A percentile compares a stretch with the other conserved stretches of the same genome.
phyloP scores from a whole-genome alignment of 2,329 filamentous ascomycete genomes.

The Macrophomina phaseolina region DNA sequence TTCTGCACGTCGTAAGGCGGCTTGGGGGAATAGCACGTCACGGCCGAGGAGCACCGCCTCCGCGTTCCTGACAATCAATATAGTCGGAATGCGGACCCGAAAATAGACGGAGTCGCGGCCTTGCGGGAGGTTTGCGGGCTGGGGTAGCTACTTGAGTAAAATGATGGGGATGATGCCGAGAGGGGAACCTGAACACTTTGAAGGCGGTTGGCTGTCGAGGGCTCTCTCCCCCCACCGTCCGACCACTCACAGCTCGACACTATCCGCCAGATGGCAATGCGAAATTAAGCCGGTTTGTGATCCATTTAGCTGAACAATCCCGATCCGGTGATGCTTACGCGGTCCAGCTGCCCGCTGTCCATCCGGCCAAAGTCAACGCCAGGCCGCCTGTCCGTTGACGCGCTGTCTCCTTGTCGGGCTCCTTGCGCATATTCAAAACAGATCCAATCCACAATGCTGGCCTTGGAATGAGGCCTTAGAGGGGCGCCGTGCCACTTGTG shows the following conservation, averaged over 20 bases:
- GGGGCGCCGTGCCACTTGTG: not conserved
- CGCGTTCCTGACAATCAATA: not conserved
- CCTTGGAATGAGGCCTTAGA: not conserved
- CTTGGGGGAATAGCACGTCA: not conserved
- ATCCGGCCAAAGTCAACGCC: not conserved
- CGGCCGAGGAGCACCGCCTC: not conserved
- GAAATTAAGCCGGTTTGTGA: constrained; percentile 25
- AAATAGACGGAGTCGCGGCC: not conserved
- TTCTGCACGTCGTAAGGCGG: not conserved
- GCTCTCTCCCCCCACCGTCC: not conserved
- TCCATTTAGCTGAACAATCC: not conserved
- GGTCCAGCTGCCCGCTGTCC: not conserved
- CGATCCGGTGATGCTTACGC: constrained; percentile 1
- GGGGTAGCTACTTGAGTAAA: not conserved
- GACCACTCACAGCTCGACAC: constrained; percentile 3
- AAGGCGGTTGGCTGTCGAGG: not conserved
- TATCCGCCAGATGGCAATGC: not conserved
- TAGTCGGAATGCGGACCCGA: not conserved
- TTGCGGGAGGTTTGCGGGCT: not conserved
- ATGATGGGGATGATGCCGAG: constrained; percentile 13
- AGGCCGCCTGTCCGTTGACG: not conserved
- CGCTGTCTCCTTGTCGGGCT: not conserved
- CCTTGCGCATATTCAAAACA: not conserved
- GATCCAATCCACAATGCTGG: not conserved
- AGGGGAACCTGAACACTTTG: constrained; percentile 3